Percentiles rank a stretch among this genome's conserved stretches.
These are phyloP conservation scores for Aspergillus carbonarius DNA, from an alignment of 2,329 filamentous ascomycete genomes.

Conservation along the genomic window DNA sequence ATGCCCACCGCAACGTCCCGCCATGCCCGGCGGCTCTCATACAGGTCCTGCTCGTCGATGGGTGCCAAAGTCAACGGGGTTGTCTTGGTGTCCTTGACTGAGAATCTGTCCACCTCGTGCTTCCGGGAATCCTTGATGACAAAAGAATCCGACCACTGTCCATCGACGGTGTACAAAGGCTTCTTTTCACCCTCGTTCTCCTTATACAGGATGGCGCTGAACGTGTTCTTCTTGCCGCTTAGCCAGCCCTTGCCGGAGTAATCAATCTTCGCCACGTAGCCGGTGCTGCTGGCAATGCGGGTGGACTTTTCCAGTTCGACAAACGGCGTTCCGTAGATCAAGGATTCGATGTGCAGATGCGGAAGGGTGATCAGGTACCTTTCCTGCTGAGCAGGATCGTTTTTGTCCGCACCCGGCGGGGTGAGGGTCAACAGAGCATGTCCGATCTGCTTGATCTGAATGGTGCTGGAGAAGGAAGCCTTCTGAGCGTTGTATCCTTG, in stretches of 20 bases:
- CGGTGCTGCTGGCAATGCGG: constrained; percentile 81
- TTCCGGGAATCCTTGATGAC: constrained; percentile 68
- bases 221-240: constrained; percentile 91
- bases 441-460: constrained; percentile 91
- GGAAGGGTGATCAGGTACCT: constrained; percentile 90
- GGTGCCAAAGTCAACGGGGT: constrained; percentile 71
- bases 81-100: constrained; percentile 57
- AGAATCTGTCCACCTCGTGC: constrained; percentile 58
- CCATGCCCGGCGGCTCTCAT: constrained; percentile 89
- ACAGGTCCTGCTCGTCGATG: constrained; percentile 76
- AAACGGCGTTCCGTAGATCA: constrained; percentile 73
- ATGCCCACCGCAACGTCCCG: constrained; percentile 79
- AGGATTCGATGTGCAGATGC: constrained; percentile 85
- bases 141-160: constrained; percentile 87
- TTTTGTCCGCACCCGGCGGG: constrained; percentile 53
- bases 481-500: constrained; percentile 95
- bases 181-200: constrained; percentile 64
- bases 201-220: constrained; percentile 72
- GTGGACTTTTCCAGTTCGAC: constrained; percentile 85
- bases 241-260: constrained; percentile 95
- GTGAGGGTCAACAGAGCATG: constrained; percentile 77
- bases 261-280: constrained; percentile 85
- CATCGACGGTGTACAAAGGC: constrained; percentile 75
- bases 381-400: constrained; percentile 49
- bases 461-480: constrained; percentile 88